Percentiles rank a stretch among this genome's conserved stretches.
These are phyloP conservation scores for Colletotrichum noveboracense DNA, from an alignment of 2,329 filamentous ascomycete species.

Conservation along the genomic window DNA sequence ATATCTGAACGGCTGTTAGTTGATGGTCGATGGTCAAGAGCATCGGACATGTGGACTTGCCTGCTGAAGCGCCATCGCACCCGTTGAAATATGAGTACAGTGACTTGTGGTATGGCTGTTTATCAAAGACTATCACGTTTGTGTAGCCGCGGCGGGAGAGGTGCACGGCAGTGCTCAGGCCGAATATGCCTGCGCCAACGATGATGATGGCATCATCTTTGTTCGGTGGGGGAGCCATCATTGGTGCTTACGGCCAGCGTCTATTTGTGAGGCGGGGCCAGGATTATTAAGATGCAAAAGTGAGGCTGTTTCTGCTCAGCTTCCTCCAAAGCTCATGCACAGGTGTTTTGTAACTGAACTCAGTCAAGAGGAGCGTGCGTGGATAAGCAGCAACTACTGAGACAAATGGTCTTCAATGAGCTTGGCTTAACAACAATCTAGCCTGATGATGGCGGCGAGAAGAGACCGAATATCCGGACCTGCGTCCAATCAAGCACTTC, in stretches of 20 bases:
- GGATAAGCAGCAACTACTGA: not conserved
- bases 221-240: not conserved
- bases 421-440: not conserved
- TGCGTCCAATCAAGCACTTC: not conserved
- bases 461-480: not conserved
- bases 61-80: conserved; percentile 48
- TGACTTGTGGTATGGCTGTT: conserved; percentile 44
- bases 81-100: conserved; percentile 46
- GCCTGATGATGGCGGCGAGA: not conserved
- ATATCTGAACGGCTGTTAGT: conserved; percentile 31
- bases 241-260: not conserved
- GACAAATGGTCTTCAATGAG: rapidly evolving
- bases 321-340: not conserved
- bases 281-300: not conserved
- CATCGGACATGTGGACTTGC: conserved; percentile 21
- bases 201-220: conserved; percentile 28
- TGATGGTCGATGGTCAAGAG: not conserved
- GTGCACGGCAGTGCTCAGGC: conserved; percentile 32
- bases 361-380: not conserved
- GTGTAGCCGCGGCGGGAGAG: conserved; percentile 45
- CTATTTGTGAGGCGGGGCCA: rapidly evolving
- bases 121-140: conserved; percentile 53
- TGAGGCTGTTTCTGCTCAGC: not conserved
- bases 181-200: conserved; percentile 34
- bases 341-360: rapidly evolving